Conservation (phyloP, 331 rosid species). For the Dryas integrifolia region DNA sequence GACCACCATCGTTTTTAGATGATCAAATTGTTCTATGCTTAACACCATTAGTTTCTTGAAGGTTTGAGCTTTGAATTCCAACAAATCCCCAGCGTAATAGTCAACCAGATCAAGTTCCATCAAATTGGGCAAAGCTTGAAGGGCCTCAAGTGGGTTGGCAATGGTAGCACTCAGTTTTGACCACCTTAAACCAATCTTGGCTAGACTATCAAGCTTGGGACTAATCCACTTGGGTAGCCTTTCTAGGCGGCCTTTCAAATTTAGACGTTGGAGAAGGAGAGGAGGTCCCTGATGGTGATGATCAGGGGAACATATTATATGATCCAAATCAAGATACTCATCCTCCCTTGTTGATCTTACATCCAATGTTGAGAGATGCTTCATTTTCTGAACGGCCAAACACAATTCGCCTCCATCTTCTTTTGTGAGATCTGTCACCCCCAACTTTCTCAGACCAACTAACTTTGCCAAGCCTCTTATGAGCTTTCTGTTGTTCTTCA, state of each 20-base stretch:
- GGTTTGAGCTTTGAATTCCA: background rate
- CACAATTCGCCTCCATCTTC: background rate
- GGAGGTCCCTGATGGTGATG: background rate
- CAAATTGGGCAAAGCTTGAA: slow-evolving; percentile 13
- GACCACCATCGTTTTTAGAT: slow-evolving; percentile 3
- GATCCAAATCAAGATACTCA: slow-evolving; percentile 8
- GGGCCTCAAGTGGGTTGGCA: background rate
- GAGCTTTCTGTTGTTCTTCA: background rate
- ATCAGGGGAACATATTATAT: no score
- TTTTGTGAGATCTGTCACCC: background rate
- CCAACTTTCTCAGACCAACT: background rate
- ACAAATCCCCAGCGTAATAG: background rate
- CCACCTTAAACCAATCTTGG: slow-evolving; percentile 12
- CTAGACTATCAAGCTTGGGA: background rate
- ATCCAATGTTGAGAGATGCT: background rate
- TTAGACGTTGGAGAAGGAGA: background rate
- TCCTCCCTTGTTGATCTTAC: background rate
- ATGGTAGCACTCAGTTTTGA: background rate
- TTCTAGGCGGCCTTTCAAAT: slow-evolving; percentile 16
- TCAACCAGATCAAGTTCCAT: slow-evolving; percentile 5
- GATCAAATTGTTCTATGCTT: slow-evolving; percentile 3
- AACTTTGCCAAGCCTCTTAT: background rate
- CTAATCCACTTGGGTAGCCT: slow-evolving; percentile 1
- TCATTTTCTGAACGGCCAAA: background rate
- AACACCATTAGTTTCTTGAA: slow-evolving; percentile 15